Evolutionary conservation across 1,139 yeast genomes (phyloP).

Genomic region (Magnusiomyces clavatus): DNA sequence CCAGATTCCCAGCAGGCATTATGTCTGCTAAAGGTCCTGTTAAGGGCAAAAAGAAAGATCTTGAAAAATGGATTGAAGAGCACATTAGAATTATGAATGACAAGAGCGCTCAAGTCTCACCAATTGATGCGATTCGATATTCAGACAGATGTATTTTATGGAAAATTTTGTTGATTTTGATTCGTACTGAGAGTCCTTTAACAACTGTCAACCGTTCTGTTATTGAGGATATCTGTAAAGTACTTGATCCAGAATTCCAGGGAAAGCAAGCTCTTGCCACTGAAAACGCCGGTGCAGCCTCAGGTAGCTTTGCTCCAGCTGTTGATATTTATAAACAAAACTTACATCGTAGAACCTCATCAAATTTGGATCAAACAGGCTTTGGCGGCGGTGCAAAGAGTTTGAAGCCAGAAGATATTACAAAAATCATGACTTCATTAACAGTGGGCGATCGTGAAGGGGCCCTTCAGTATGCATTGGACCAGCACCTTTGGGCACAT

Average conservation of each 20-base stretch:
- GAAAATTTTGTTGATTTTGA: constrained; percentile 26
- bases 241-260: constrained; percentile 14
- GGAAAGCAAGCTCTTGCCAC: constrained; percentile 16
- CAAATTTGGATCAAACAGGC: neutral
- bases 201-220: constrained; percentile 12
- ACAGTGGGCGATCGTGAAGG: constrained; percentile 58
- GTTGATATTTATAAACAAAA: constrained; percentile 15
- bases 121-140: constrained; percentile 14
- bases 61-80: constrained; percentile 50
- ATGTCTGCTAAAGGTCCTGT: constrained; percentile 29
- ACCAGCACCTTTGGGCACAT: constrained; percentile 68
- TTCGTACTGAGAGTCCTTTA: constrained; percentile 22
- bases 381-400: constrained; percentile 16
- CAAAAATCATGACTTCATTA: constrained; percentile 32
- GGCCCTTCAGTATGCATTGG: constrained; percentile 58
- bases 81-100: constrained; percentile 13
- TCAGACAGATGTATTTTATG: constrained; percentile 26
- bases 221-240: constrained; percentile 10
- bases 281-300: constrained; percentile 5
- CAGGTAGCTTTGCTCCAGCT: constrained; percentile 9
- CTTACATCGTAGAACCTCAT: constrained; percentile 8
- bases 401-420: constrained; percentile 29
- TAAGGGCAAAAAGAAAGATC: constrained; percentile 53
- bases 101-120: constrained; percentile 13
- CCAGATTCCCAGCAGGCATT: constrained; percentile 59